Evolutionary conservation across 345 rosid species (phyloP), one percentile per base, ranked within the genome.

Genomic region (Kernera saxatilis): DNA sequence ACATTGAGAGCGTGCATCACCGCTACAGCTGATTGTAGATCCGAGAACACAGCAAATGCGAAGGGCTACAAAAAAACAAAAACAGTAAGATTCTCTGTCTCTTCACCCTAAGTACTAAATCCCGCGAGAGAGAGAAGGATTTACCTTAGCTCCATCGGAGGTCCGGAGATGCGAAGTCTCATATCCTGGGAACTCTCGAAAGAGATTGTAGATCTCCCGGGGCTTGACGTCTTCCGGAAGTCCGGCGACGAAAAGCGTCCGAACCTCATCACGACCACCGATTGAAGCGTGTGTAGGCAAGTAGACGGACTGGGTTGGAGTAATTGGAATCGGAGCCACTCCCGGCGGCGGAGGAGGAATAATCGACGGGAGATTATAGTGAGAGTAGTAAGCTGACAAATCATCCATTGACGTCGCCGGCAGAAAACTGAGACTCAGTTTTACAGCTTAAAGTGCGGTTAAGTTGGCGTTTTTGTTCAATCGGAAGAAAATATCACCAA

Each of bases 171-270:
- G 91, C 36, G 97, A 91, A 67, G 92, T 91, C 57, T 87, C 94
- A 58, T 86, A 93, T 61, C 98, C 97, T 1, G 88, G 92, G 64
- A 87, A 91, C 64, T 91, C 97, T 2, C 94, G 85, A 76, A 93
- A 93, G 3, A 91, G 84, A 77, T 91, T 89, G 33, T 91, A 91
- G 73, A 93, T 86, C 82, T 93, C 97, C 19, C 96, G 88, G 2
- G 90, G 82, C 85, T 87, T 87, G 13, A 91, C 89, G 64, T 91
- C 96, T 45, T 93, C 95, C 10, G 98, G 96, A 23, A 91, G 78
- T 18, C 98, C 96, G 1, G 98, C 97, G 6, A 89, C 77, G 80
- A 91, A 93, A n/a, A 91, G 90, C 14, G 96, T 89, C 13, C 97
- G 88, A 54, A 93, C 85, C 67, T 81, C 83, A 64, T 85, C 87